These are phyloP conservation scores for Aspergillus sp. DNA, from an alignment of 2,329 filamentous ascomycete genomes.

Conservation along the genomic window DNA sequence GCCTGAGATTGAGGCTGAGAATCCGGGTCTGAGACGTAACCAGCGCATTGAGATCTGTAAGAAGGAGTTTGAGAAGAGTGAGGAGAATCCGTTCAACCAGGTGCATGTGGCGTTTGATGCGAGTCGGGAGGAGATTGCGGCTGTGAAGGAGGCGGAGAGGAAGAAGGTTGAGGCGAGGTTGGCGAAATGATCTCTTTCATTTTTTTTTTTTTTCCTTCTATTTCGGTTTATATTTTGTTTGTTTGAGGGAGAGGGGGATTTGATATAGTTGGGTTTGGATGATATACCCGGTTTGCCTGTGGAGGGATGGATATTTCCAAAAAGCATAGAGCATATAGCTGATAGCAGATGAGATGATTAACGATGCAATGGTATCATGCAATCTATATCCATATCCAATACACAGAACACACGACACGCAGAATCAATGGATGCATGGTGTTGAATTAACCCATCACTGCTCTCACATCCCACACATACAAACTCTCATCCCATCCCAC, in stretches of 20 bases:
- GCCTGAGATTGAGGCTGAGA: constrained; percentile 82
- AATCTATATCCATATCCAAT: constrained; percentile 28
- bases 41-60: constrained; percentile 81
- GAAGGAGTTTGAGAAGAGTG: constrained; percentile 93
- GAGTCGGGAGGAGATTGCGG: constrained; percentile 71
- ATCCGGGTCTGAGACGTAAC: constrained; percentile 74
- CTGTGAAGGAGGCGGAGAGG: constrained; percentile 67
- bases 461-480: constrained; percentile 85
- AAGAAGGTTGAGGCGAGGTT: constrained; percentile 74
- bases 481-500: constrained; percentile 93
- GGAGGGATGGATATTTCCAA: neutral
- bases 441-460: constrained; percentile 57
- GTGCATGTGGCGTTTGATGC: constrained; percentile 75
- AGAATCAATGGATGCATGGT: constrained; percentile 7
- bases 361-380: constrained; percentile 24
- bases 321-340: neutral
- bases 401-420: constrained; percentile 1
- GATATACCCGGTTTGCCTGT: neutral
- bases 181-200: constrained; percentile 24
- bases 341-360: neutral
- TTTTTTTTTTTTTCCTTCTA: neutral
- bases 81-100: constrained; percentile 95
- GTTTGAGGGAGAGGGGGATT: neutral
- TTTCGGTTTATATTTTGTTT: neutral
- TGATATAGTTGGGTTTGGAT: neutral